Evolutionary conservation across 768 basidiomycete species (phyloP), one percentile per base, ranked within the genome.

Genomic region (Boletus rufocinnamomeus): DNA sequence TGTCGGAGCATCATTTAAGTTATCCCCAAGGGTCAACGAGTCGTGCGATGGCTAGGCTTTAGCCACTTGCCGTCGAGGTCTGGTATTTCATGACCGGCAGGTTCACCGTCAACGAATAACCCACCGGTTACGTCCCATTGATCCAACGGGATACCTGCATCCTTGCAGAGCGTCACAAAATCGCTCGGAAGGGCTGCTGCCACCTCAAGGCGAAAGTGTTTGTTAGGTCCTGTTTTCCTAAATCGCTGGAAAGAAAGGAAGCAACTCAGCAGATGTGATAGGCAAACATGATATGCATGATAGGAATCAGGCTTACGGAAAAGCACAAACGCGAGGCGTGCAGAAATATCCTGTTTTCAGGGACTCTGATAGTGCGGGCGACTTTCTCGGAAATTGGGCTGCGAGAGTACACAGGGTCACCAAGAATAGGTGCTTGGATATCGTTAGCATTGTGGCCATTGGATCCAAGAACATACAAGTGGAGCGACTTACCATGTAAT

Each of bases 251-350:
- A 28, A 19, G 16, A 43, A 53, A 23, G 17, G 28, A 37, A 53
- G 52, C 0, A n/a, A 1, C 11, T 67, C 9, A 63, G 53, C 34
- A 28, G 19, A 35, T 34, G 23, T 55, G 32, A 52, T n/a, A 19
- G 28, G 34, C 10, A 14, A 61, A 30, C 8, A 19, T 11, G 50
- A 47, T n/a, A 53, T 6, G 34, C 11, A 27, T 21, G 37, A 50
- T 49, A 11, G 16, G 37, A 25, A 50, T 25, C 44, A 43, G 48
- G 69, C 84, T 64, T 63, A 86, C 87, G 23, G 76, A 77, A 54
- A 88, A 74, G 2, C 84, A 82, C 34, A 87, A 55, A 48, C 82
- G 79, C 4, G 84, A 79, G 9, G 86, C 79, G 59, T 89, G 88
- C 10, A 88, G 72, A 64, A 83, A 88, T 34, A 87, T 67, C n/a